These are phyloP conservation scores for Trichoderma asperelloides DNA, from an alignment of 495 filamentous ascomycete genomes.

Conservation along the genomic window DNA sequence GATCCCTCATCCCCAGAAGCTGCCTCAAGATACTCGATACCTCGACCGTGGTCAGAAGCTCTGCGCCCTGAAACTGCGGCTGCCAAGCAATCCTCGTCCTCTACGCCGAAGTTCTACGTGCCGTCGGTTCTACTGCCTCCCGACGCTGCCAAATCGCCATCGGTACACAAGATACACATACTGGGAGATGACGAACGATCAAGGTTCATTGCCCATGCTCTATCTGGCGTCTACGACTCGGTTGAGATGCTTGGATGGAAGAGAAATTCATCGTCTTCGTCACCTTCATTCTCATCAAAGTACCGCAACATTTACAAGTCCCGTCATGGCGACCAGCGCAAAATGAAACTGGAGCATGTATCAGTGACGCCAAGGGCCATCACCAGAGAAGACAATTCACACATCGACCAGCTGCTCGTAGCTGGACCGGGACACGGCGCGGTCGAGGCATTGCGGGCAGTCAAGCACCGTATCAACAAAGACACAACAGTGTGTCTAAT, in stretches of 20 bases:
- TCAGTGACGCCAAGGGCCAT: slow-evolving; percentile 19
- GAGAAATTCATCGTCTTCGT: not conserved
- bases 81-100: not conserved
- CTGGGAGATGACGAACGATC: slow-evolving; percentile 42
- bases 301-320: slow-evolving; percentile 2
- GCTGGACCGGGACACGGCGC: slow-evolving; percentile 52
- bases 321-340: slow-evolving; percentile 19
- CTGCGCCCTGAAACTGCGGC: not conserved
- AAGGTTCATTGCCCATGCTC: slow-evolving; percentile 39
- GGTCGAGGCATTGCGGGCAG: slow-evolving; percentile 42
- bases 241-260: slow-evolving; percentile 16
- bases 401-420: slow-evolving; percentile 67
- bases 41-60: not conserved
- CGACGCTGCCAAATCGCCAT: slow-evolving; percentile 4
- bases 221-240: slow-evolving; percentile 23
- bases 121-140: not conserved
- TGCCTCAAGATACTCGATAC: not conserved
- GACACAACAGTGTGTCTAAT: slow-evolving; percentile 71
- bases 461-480: slow-evolving; percentile 58
- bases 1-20: not conserved
- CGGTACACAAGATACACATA: slow-evolving; percentile 34
- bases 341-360: slow-evolving; percentile 21
- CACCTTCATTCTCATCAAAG: not conserved
- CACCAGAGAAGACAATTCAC: slow-evolving; percentile 34
- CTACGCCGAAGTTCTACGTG: slow-evolving; percentile 3